A percentile compares a stretch with the other conserved stretches of the same genome.
phyloP scores from a whole-genome alignment of 2,329 filamentous ascomycete species.

The Harringtonia aguacate region DNA sequence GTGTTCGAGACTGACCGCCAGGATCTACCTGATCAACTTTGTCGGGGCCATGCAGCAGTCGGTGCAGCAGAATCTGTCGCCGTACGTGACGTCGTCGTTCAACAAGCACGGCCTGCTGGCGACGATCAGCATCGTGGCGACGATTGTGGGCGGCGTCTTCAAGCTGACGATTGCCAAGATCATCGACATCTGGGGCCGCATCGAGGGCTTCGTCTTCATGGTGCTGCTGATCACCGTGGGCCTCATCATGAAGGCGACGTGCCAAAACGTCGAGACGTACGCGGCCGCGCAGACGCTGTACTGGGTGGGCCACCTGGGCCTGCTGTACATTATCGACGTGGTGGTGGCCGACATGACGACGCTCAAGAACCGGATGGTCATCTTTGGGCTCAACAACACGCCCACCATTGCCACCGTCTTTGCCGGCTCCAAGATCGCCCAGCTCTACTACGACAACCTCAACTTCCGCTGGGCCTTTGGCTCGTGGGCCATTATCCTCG shows the following conservation, averaged over 20 bases:
- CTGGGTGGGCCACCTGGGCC: conserved; percentile 40
- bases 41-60: conserved; percentile 24
- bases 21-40: conserved; percentile 28
- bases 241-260: conserved; percentile 57
- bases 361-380: conserved; percentile 53
- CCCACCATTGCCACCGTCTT: conserved; percentile 58
- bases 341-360: conserved; percentile 58
- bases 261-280: conserved; percentile 48
- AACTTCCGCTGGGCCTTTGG: conserved; percentile 61
- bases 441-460: conserved; percentile 35
- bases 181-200: conserved; percentile 55
- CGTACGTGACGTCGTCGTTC: conserved; percentile 42
- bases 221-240: conserved; percentile 36
- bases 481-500: conserved; percentile 52
- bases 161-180: conserved; percentile 57
- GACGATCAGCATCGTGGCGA: conserved; percentile 40
- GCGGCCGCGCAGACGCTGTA: conserved; percentile 57
- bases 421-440: conserved; percentile 44
- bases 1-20: conserved; percentile 7
- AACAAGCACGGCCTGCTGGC: conserved; percentile 40
- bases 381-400: conserved; percentile 52
- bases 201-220: conserved; percentile 47
- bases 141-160: conserved; percentile 44
- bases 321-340: conserved; percentile 32
- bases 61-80: conserved; percentile 26